phyloP scores from a whole-genome alignment of 495 filamentous ascomycete genomes.

The Penicillium coffeae region DNA sequence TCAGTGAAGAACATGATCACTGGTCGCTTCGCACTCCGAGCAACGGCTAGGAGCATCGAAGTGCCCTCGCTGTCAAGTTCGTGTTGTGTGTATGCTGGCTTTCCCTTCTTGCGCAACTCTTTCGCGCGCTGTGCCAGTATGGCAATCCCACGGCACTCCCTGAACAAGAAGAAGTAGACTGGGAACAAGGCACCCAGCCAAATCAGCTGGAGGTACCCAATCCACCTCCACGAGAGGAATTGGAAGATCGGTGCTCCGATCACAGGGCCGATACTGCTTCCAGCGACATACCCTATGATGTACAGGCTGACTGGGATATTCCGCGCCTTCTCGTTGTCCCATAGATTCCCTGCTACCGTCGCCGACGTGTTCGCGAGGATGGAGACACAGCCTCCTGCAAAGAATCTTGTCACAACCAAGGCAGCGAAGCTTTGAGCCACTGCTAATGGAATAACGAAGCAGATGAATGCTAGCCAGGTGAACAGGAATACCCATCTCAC shows the following conservation, averaged over 20 bases:
- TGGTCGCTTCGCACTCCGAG: slow-evolving; percentile 34
- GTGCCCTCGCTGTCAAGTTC: slow-evolving; percentile 30
- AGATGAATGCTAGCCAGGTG: slow-evolving; percentile 40
- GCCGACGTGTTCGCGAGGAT: slow-evolving; percentile 44
- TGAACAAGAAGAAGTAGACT: slow-evolving; percentile 34
- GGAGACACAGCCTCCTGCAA: slow-evolving; percentile 44
- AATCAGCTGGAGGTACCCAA: slow-evolving; percentile 47
- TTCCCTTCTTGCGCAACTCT: slow-evolving; percentile 24
- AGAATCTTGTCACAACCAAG: slow-evolving; percentile 43
- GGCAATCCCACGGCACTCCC: slow-evolving; percentile 39
- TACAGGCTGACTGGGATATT: slow-evolving; percentile 48
- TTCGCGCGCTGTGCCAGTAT: slow-evolving; percentile 36
- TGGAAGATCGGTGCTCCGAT: slow-evolving; percentile 41
- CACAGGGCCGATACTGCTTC: slow-evolving; percentile 46
- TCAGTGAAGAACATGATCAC: slow-evolving; percentile 48
- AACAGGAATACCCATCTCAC: slow-evolving; percentile 42
- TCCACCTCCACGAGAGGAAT: slow-evolving; percentile 45
- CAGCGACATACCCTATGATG: slow-evolving; percentile 38
- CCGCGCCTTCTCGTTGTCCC: slow-evolving; percentile 33
- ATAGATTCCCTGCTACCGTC: slow-evolving; percentile 48
- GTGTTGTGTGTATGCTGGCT: slow-evolving; percentile 31
- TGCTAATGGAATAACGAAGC: slow-evolving; percentile 46
- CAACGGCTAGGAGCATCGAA: slow-evolving; percentile 18
- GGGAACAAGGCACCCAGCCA: slow-evolving; percentile 39
- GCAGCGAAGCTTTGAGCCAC: slow-evolving; percentile 49